Conservation (phyloP, 164 flowering plant genomes). For the Vitis rupestris region DNA sequence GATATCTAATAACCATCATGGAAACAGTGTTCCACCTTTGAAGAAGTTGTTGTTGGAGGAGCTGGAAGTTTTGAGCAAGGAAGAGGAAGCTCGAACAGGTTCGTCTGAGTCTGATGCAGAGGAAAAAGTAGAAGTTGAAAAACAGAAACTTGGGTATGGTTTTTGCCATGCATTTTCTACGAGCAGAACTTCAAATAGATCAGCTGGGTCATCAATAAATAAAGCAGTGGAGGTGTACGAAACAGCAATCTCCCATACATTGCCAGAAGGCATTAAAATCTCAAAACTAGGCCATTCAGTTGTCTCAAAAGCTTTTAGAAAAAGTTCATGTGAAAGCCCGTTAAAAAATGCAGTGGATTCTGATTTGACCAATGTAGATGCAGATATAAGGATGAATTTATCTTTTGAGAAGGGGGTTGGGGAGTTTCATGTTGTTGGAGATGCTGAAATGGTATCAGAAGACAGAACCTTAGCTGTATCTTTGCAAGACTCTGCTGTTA, state of each 20-base stretch:
- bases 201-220: constrained; percentile 8
- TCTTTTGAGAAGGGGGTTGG: not conserved
- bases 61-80: constrained; percentile 14
- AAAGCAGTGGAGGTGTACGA: constrained; percentile 4
- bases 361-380: constrained; percentile 5
- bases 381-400: constrained; percentile 1
- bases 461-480: not conserved
- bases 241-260: not conserved
- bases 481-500: constrained; percentile 1
- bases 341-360: constrained; percentile 1
- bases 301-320: constrained; percentile 1
- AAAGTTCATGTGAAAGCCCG: constrained; percentile 10
- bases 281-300: constrained; percentile 3
- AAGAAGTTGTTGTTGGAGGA: constrained; percentile 17
- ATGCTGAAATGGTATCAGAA: not conserved
- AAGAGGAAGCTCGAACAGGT: constrained; percentile 9
- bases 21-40: not conserved
- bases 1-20: constrained; percentile 4
- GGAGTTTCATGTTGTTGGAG: constrained; percentile 7
- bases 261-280: constrained; percentile 1
- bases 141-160: constrained; percentile 1
- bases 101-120: constrained; percentile 9
- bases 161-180: constrained; percentile 1
- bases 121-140: constrained; percentile 11
- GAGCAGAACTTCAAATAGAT: constrained; percentile 6